These are phyloP conservation scores for Martiniozyma asiatica DNA, from an alignment of 1,139 yeast genomes.

Conservation along the genomic window DNA sequence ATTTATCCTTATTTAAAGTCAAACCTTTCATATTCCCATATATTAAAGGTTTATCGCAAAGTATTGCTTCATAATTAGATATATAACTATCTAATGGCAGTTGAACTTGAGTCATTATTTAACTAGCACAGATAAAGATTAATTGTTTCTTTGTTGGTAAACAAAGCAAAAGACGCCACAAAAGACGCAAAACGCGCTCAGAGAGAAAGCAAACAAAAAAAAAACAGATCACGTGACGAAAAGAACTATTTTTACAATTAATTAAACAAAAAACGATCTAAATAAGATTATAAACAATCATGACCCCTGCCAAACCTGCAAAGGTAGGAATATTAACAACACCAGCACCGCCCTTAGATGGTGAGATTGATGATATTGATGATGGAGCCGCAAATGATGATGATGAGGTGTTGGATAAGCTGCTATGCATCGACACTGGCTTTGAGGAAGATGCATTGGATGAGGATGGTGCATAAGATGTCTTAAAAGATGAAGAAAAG, in stretches of 20 bases:
- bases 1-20: slow-evolving; percentile 13
- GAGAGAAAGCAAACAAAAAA: too few species aligned
- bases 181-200: too few species aligned
- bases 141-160: too few species aligned
- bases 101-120: too few species aligned
- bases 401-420: neutral
- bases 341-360: neutral
- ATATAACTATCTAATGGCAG: too few species aligned
- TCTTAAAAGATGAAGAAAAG: neutral
- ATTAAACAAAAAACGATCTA: too few species aligned
- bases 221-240: too few species aligned
- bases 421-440: neutral
- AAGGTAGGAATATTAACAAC: neutral
- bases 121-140: too few species aligned
- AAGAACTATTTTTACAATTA: too few species aligned
- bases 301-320: neutral
- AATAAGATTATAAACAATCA: slow-evolving; percentile 1
- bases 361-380: neutral
- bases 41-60: slow-evolving; percentile 17
- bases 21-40: slow-evolving; percentile 20
- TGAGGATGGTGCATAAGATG: too few species aligned
- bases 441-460: too few species aligned
- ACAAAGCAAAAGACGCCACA: slow-evolving; percentile 1
- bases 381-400: neutral
- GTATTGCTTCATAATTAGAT: slow-evolving; percentile 18